Conservation (phyloP, 768 basidiomycete species). For the Cystofilobasidium ferigula region DNA sequence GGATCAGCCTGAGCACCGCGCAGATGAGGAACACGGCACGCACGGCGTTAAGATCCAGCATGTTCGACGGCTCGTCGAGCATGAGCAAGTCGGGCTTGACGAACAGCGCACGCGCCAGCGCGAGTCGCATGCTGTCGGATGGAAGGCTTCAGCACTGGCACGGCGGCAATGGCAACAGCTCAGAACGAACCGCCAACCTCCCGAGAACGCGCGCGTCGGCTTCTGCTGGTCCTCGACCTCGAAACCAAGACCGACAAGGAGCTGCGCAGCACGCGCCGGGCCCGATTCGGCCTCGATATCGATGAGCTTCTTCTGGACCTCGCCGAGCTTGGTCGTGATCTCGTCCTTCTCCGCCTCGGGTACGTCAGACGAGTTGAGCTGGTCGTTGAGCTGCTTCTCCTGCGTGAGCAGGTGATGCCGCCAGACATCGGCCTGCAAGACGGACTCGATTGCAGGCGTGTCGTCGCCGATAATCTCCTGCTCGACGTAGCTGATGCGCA, state of each 20-base stretch:
- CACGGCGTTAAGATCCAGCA: constrained; percentile 44
- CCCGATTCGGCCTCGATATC: constrained; percentile 98
- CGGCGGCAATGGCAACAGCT: background rate
- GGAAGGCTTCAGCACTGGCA: background rate
- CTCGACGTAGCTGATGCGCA: constrained; percentile 59
- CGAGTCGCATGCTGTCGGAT: constrained; percentile 71
- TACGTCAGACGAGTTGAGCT: constrained; percentile 42
- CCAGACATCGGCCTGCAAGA: constrained; percentile 99
- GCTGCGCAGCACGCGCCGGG: constrained; percentile 78
- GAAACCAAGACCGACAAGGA: constrained; percentile 90
- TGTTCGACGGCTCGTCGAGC: constrained; percentile 92
- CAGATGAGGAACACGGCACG: no score
- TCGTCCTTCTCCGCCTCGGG: constrained; percentile 56
- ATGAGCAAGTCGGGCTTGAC: constrained; percentile 72
- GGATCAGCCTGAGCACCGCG: background rate
- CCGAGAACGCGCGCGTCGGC: constrained; percentile 77
- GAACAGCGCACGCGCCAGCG: constrained; percentile 86
- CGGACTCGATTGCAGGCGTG: constrained; percentile 80
- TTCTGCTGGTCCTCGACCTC: constrained; percentile 72
- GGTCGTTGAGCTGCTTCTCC: constrained; percentile 61
- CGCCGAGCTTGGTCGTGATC: constrained; percentile 63
- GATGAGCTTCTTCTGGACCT: constrained; percentile 79
- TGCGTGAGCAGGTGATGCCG: constrained; percentile 81
- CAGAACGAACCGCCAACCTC: constrained; percentile 59
- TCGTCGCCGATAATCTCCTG: constrained; percentile 97